These are phyloP conservation scores for Hippophae tibetana DNA, from an alignment of 306 rosid species.

Conservation along the genomic window DNA sequence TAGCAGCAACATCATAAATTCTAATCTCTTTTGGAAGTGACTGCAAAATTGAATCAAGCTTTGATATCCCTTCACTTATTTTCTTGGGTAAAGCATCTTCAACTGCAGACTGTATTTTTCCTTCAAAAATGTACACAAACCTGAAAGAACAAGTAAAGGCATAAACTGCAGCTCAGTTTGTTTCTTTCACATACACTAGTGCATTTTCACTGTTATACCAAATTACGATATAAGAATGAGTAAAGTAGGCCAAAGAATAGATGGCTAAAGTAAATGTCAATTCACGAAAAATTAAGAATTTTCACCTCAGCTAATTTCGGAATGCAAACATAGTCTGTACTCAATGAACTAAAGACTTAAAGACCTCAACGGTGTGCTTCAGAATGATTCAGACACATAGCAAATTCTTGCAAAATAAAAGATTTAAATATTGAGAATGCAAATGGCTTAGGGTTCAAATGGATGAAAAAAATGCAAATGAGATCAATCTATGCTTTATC, in stretches of 20 bases:
- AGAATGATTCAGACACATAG: no score
- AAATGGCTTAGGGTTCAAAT: not conserved
- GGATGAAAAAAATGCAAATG: not conserved
- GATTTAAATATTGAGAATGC: not conserved
- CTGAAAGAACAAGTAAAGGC: constrained; percentile 29
- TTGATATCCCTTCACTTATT: constrained; percentile 47
- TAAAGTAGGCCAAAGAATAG: no score
- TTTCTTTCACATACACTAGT: not conserved
- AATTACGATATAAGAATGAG: no score
- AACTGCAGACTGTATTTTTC: constrained; percentile 48
- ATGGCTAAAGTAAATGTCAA: no score
- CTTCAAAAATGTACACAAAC: constrained; percentile 50
- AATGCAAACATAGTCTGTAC: no score
- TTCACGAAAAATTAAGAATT: no score
- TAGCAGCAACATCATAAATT: constrained; percentile 35
- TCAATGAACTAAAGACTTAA: no score
- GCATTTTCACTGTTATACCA: no score
- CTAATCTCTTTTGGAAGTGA: constrained; percentile 53
- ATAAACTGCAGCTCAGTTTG: not conserved
- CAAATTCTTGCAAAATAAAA: not conserved
- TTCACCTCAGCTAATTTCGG: no score
- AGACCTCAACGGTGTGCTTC: no score
- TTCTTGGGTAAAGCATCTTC: constrained; percentile 58
- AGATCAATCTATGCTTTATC: not conserved
- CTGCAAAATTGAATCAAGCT: constrained; percentile 43